Base-by-base conservation (phyloP, 768 basidiomycete genomes). In the Chalciporus sphaerocephalus region DNA sequence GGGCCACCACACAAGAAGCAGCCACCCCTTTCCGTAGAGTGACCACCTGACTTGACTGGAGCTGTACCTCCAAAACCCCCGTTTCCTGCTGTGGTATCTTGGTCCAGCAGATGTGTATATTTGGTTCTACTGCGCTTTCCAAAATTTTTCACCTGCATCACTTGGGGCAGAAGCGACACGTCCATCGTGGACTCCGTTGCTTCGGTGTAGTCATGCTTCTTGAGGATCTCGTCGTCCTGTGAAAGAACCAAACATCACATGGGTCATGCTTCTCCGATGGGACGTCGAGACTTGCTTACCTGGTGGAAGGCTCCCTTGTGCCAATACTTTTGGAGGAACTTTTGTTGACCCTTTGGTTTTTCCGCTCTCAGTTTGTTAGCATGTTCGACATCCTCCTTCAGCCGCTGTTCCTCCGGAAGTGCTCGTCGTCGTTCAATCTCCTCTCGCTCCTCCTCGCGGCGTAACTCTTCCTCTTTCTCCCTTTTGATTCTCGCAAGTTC, bases 281-380 rank as follows among this genome's bases (percentile, higher is more conserved):
- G 41, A 21, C 46, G 5, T 10, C 28, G 12, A 16, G 34, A 49
- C 35, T 33, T 10, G 60, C 75, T 24, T 48, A 89, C 93, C 79
- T 94, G 91, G 65, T 96, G 92, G 74, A 98, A 99, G 48, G 95
- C 96, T 57, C 96, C 96, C 68, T 95, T 97, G 73, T 99, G 96
- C 83, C 92, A 98, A 64, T 96, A 99, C 68, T 96, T 98, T 65
- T 98, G 93, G 51, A 98, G 66, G 69, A 98, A 98, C 60, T 83
- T 89, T 62, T 92, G 88, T 51, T 89, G 78, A 3, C 90, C 92
- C 61, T 96, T 88, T 1, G 90, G 88, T 67, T 94, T 95, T 43
- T 89, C 90, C 44, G 85, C 85, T 45, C 96, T 75, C 24, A 79
- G 69, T 63, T 88, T 83, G 47, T 91, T 77, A 3, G 93, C 94